These are phyloP conservation scores for Monosporascus sp. DNA, from an alignment of 2,329 filamentous ascomycete genomes.

Conservation along the genomic window DNA sequence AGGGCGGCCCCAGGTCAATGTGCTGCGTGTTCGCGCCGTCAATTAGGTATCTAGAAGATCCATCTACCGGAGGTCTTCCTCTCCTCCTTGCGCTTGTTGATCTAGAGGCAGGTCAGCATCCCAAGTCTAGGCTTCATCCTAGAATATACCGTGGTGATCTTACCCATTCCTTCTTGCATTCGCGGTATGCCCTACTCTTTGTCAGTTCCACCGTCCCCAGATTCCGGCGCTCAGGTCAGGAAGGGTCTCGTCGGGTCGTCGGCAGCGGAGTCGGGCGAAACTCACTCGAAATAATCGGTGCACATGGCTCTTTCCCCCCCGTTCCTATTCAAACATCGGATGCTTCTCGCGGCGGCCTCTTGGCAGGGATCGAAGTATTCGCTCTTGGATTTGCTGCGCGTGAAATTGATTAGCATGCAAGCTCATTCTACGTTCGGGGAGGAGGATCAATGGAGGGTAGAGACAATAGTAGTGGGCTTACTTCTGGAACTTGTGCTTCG, in stretches of 20 bases:
- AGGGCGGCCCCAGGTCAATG: too few species aligned
- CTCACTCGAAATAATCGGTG: constrained; percentile 90
- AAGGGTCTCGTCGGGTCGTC: too few species aligned
- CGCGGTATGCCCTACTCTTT: constrained; percentile 70
- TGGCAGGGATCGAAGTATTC: constrained; percentile 95
- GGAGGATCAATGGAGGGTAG: background rate
- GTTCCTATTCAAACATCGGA: constrained; percentile 85
- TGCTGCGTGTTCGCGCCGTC: too few species aligned
- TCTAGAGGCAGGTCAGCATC: constrained; percentile 15
- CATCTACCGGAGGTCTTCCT: constrained; percentile 16
- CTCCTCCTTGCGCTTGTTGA: constrained; percentile 28
- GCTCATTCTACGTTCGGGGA: background rate
- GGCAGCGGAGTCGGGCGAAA: constrained; percentile 8
- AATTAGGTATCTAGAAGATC: constrained; percentile 8
- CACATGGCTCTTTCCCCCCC: constrained; percentile 85
- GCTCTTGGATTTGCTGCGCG: constrained; percentile 72
- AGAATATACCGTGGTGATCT: constrained; percentile 8
- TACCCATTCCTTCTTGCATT: constrained; percentile 95
- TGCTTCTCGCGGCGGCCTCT: constrained; percentile 78
- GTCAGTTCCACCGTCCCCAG: constrained; percentile 1
- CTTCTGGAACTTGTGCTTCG: constrained; percentile 60
- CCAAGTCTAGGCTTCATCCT: background rate
- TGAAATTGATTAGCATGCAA: constrained; percentile 7
- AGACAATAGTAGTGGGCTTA: constrained; percentile 28
- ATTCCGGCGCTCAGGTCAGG: background rate